Evolutionary conservation across 441 rosid genomes (phyloP), one percentile per base, ranked within the genome.

Genomic region (Bruguiera hainesii): DNA sequence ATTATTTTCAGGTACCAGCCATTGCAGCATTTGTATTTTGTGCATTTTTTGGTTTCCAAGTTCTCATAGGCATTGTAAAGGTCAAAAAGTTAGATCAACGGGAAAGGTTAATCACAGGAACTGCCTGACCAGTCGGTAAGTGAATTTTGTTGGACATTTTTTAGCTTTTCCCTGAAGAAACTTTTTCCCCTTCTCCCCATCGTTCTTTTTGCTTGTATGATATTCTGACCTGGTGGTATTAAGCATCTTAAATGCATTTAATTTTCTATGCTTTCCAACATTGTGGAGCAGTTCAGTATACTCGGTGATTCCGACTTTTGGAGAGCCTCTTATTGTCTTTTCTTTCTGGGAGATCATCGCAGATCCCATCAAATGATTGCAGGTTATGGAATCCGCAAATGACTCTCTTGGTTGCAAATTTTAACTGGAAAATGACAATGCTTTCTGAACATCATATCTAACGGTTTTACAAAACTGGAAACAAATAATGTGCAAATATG

Each of bases 61-160:
- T 89, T 63, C 84, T 95, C 63, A 59, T 92, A 3, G 98, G 98
- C 66, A 55, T 95, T 63, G 71, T 95, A 67, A 90, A 89, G 81
- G 93, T 95, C 65, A 91, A 90, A 71, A 90, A 78, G 65, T 80
- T 95, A 11, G 98, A 95, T 68, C 87, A 87, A 80, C 89, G 82
- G 63, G 98, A 95, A 78, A 88, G 80, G 75, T 75, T 95, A 72
- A 90, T 95, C 70, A 87, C 97, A 9, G 99, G 99, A 81, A 95
- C 95, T 68, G 96, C 99, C 65, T 94, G 79, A 75, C 64, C 30
- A 74, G 39, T 65, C 51, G 80, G 87, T 83, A 63, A 67, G 89
- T 67, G 37, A 60, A 39, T 48, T 53, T 53, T 48, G 15, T 26
- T 50, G 11, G 26, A 29, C 35, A 18, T 53, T 72, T 9, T 21